Percentiles rank a stretch among this genome's conserved stretches.
These are phyloP conservation scores for Pseudogymnoascus destructans DNA, from an alignment of 2,329 filamentous ascomycete species.

Conservation along the genomic window DNA sequence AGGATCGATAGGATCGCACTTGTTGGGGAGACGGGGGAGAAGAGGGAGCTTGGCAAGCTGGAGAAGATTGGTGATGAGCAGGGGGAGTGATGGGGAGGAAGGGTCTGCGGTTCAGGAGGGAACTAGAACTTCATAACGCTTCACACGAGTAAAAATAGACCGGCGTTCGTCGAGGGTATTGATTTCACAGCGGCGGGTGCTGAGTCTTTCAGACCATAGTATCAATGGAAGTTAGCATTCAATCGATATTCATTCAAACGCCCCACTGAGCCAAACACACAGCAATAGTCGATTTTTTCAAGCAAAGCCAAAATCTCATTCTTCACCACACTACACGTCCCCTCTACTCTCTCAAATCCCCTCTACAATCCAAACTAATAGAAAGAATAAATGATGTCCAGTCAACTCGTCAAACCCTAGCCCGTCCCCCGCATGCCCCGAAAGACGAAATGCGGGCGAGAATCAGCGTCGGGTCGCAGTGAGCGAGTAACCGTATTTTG, in stretches of 20 bases:
- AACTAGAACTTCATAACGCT: not conserved
- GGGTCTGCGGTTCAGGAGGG: not conserved
- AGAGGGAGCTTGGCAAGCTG: constrained; percentile 83
- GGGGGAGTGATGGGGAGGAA: constrained; percentile 35
- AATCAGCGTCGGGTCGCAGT: constrained; percentile 32
- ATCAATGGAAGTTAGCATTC: not conserved
- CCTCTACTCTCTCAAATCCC: constrained; percentile 12
- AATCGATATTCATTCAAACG: not conserved
- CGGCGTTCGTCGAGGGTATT: not conserved
- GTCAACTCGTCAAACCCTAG: constrained; percentile 25
- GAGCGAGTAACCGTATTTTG: constrained; percentile 44
- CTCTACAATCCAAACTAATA: not conserved
- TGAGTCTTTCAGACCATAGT: not conserved
- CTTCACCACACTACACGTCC: constrained; percentile 27
- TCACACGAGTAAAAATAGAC: not conserved
- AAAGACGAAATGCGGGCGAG: constrained; percentile 25
- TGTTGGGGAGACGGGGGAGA: constrained; percentile 82
- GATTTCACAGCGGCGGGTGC: not conserved
- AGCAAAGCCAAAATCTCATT: constrained; percentile 37
- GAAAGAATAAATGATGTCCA: constrained; percentile 19
- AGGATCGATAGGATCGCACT: constrained; percentile 67
- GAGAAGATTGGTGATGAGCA: constrained; percentile 81
- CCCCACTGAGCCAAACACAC: not conserved
- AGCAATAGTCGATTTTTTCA: not conserved
- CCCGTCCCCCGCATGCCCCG: constrained; percentile 33